A percentile compares a stretch with the other conserved stretches of the same genome.
Evolutionary conservation across 805 yeast species (phyloP).

Genomic region (Pichia occidentalis): DNA sequence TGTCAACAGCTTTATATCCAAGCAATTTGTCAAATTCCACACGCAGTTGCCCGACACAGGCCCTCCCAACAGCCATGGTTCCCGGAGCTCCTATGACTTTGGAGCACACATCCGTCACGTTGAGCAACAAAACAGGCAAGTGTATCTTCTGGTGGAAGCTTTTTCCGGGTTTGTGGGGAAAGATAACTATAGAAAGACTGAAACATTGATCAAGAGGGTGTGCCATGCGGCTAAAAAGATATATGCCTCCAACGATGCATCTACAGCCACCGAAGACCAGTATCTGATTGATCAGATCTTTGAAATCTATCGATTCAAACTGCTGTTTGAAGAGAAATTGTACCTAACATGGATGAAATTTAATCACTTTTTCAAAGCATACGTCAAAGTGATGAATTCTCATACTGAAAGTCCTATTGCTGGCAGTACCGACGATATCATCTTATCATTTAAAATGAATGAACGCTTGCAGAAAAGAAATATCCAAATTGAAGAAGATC

Average conservation of each 20-base stretch:
- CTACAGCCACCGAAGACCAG: background rate
- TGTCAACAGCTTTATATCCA: conserved; percentile 11
- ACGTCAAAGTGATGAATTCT: background rate
- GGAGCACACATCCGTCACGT: conserved; percentile 14
- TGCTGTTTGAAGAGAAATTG: conserved; percentile 2
- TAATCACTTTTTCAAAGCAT: conserved; percentile 1
- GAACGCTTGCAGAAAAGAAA: too few species aligned
- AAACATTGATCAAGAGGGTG: background rate
- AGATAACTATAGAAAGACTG: conserved; percentile 1
- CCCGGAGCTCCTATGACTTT: too few species aligned
- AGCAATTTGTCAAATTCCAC: conserved; percentile 12
- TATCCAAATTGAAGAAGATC: conserved; percentile 2
- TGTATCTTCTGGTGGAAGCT: conserved; percentile 8
- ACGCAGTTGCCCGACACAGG: conserved; percentile 12
- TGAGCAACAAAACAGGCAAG: conserved; percentile 14
- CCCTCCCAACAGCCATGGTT: too few species aligned
- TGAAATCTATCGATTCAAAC: background rate
- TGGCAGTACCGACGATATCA: background rate
- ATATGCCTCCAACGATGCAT: background rate
- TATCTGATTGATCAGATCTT: conserved; percentile 2
- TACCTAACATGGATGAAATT: conserved; percentile 1
- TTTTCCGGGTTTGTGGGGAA: conserved; percentile 2
- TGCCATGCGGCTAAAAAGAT: background rate
- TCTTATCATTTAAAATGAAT: too few species aligned
- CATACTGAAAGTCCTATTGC: background rate